A percentile compares a stretch with the other conserved stretches of the same genome.
Evolutionary conservation across 2,329 filamentous ascomycete genomes (phyloP).

Genomic region (Alternaria postmessia): DNA sequence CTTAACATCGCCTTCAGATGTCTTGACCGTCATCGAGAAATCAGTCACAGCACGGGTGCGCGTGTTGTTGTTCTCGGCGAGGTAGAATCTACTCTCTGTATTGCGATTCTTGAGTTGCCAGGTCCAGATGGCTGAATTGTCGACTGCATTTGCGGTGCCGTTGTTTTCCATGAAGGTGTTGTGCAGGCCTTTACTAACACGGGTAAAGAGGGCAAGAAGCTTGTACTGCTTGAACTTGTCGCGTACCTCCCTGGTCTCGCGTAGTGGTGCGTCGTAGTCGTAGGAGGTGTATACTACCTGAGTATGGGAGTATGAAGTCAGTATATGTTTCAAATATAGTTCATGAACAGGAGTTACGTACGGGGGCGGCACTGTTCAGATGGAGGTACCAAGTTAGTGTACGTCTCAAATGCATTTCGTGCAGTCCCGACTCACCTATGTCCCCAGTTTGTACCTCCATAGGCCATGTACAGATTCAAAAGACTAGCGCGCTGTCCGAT

Average conservation of each 20-base stretch:
- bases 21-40: slow-evolving; percentile 59
- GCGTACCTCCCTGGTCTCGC: slow-evolving; percentile 63
- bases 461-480: slow-evolving; percentile 61
- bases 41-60: slow-evolving; percentile 55
- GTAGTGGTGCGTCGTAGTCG: slow-evolving; percentile 59
- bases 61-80: slow-evolving; percentile 58
- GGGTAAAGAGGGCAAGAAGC: slow-evolving; percentile 62
- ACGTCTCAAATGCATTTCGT: not conserved
- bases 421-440: not conserved
- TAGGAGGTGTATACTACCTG: slow-evolving; percentile 58
- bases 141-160: slow-evolving; percentile 59
- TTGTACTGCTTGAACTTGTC: slow-evolving; percentile 65
- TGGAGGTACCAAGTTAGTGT: not conserved
- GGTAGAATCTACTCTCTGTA: slow-evolving; percentile 60
- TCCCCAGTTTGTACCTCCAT: slow-evolving; percentile 16
- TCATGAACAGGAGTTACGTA: not conserved
- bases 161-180: slow-evolving; percentile 65
- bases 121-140: slow-evolving; percentile 55
- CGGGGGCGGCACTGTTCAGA: not conserved
- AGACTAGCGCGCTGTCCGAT: slow-evolving; percentile 61
- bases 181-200: slow-evolving; percentile 60
- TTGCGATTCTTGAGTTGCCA: slow-evolving; percentile 63
- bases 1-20: slow-evolving; percentile 55
- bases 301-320: not conserved
- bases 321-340: not conserved